phyloP scores from a whole-genome alignment of 202 grass and related monocot genomes.

The Alloteropsis angusta region DNA sequence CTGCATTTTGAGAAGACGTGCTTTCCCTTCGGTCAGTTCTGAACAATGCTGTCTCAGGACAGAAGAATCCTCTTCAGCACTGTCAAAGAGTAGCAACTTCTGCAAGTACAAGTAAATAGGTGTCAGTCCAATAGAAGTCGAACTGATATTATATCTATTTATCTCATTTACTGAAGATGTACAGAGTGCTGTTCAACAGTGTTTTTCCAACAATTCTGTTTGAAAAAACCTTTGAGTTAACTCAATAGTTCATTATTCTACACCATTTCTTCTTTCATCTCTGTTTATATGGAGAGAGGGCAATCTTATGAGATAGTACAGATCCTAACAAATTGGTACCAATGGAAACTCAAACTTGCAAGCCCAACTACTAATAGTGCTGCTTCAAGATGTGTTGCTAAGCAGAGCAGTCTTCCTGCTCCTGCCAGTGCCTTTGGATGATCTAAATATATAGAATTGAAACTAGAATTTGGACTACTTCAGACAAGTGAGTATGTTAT shows the following conservation, averaged over 20 bases:
- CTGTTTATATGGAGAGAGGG: not conserved
- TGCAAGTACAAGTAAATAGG: constrained; percentile 27
- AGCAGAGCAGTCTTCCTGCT: not conserved
- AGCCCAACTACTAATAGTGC: not conserved
- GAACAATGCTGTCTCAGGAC: constrained; percentile 37
- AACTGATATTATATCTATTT: not conserved
- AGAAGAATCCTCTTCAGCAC: constrained; percentile 31
- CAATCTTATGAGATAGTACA: not conserved
- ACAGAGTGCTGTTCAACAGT: not conserved
- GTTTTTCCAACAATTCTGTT: not conserved
- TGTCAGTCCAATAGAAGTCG: not conserved
- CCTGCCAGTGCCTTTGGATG: not conserved
- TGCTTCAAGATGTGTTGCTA: not conserved
- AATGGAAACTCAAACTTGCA: not conserved
- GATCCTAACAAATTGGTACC: not conserved
- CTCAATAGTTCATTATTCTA: not conserved
- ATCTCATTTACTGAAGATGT: not conserved
- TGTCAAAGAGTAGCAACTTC: constrained; percentile 69
- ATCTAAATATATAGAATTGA: not conserved
- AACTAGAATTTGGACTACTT: not conserved
- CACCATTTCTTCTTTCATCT: not conserved
- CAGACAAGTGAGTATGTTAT: not conserved
- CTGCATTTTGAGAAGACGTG: constrained; percentile 30
- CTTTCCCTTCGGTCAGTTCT: constrained; percentile 37
- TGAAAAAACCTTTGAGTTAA: not conserved